Evolutionary conservation across 805 yeast genomes (phyloP).

Genomic region (Kurtzmaniella cleridarum): DNA sequence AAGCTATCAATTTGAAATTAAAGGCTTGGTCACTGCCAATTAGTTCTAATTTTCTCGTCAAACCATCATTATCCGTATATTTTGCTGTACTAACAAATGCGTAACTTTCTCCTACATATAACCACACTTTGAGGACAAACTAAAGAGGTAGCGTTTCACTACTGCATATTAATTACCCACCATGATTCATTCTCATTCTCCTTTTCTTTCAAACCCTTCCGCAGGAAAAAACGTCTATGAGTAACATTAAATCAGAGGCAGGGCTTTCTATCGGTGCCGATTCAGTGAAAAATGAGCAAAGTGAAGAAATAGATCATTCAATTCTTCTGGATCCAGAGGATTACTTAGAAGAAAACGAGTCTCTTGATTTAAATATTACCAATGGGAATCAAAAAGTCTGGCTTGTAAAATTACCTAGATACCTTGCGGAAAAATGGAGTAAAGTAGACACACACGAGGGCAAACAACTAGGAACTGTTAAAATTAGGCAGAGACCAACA

Average conservation of each 20-base stretch:
- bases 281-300: constrained; percentile 14
- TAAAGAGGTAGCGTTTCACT: no score
- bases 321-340: constrained; percentile 40
- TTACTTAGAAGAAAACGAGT: constrained; percentile 52
- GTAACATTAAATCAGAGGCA: not conserved
- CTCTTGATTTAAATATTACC: constrained; percentile 69
- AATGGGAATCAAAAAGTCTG: constrained; percentile 71
- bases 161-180: no score
- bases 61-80: no score
- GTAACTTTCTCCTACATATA: no score
- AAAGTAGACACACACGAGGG: constrained; percentile 58
- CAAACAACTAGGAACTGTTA: constrained; percentile 72
- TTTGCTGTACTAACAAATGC: no score
- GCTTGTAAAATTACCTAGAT: constrained; percentile 88
- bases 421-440: constrained; percentile 78
- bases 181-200: no score
- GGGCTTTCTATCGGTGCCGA: constrained; percentile 13
- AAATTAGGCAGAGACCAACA: constrained; percentile 50
- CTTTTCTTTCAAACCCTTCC: no score
- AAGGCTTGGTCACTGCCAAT: no score
- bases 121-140: no score
- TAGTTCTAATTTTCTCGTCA: no score
- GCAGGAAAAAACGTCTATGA: no score
- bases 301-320: constrained; percentile 16
- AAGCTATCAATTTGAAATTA: no score